Percentiles rank a stretch among this genome's conserved stretches.
Evolutionary conservation across 768 basidiomycete genomes (phyloP).

Genomic region (Naematelia encephala): DNA sequence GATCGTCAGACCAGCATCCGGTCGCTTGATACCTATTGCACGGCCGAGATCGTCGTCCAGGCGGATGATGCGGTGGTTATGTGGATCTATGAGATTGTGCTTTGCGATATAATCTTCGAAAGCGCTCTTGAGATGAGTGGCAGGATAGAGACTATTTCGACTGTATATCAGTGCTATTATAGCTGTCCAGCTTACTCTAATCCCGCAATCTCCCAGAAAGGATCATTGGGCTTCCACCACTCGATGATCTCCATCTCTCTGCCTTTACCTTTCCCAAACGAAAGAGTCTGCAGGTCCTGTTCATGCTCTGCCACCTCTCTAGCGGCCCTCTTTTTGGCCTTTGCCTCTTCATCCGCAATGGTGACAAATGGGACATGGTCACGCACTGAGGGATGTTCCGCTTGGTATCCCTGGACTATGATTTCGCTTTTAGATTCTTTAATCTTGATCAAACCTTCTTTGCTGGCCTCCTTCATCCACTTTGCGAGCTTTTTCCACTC

Average conservation of each 20-base stretch:
- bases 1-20: slow-evolving; percentile 48
- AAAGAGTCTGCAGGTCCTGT: background rate
- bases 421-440: slow-evolving; percentile 59
- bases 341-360: slow-evolving; percentile 64
- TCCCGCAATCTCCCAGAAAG: slow-evolving; percentile 64
- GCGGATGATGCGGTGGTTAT: slow-evolving; percentile 68
- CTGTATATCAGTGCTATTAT: slow-evolving; percentile 11
- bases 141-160: slow-evolving; percentile 16
- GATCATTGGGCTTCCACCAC: slow-evolving; percentile 70
- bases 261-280: slow-evolving; percentile 35
- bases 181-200: slow-evolving; percentile 57
- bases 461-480: slow-evolving; percentile 75
- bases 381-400: slow-evolving; percentile 59
- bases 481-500: slow-evolving; percentile 73
- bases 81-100: slow-evolving; percentile 63
- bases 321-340: slow-evolving; percentile 61
- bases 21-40: slow-evolving; percentile 46
- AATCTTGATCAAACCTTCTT: slow-evolving; percentile 66
- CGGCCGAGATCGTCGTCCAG: slow-evolving; percentile 56
- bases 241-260: slow-evolving; percentile 63
- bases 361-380: slow-evolving; percentile 60
- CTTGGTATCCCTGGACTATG: slow-evolving; percentile 55
- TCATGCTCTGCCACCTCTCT: slow-evolving; percentile 55
- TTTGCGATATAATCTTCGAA: slow-evolving; percentile 64
- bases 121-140: slow-evolving; percentile 20